Conservation (phyloP, 805 yeast genomes). For the Wickerhamiella siamensis region DNA sequence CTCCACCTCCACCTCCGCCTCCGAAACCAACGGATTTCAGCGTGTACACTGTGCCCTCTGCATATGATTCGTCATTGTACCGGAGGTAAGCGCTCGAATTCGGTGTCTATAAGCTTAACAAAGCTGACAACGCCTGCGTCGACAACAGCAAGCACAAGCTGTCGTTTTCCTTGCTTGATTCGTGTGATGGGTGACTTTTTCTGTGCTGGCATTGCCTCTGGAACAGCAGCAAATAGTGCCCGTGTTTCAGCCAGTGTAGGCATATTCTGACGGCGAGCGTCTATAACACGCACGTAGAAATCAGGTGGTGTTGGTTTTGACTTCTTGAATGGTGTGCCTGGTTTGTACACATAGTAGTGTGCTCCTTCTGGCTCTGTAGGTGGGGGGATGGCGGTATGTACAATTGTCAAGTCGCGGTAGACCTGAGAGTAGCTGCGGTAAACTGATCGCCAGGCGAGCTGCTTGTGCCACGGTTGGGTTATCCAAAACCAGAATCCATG, state of each 20-base stretch:
- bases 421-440: constrained; percentile 11
- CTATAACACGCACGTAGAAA: constrained; percentile 50
- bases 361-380: constrained; percentile 16
- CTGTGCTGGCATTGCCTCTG: constrained; percentile 12
- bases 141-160: constrained; percentile 50
- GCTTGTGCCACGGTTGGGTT: constrained; percentile 2
- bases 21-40: constrained; percentile 8
- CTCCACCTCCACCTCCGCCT: constrained; percentile 8
- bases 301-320: constrained; percentile 56
- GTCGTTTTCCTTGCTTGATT: constrained; percentile 39
- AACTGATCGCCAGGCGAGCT: constrained; percentile 15
- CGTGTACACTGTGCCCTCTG: constrained; percentile 16
- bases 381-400: constrained; percentile 1
- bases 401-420: constrained; percentile 11
- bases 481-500: background rate
- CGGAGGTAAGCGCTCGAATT: constrained; percentile 1
- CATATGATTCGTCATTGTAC: constrained; percentile 16
- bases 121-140: constrained; percentile 67
- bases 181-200: constrained; percentile 26
- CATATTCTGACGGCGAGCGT: constrained; percentile 24
- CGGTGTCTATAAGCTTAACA: constrained; percentile 25
- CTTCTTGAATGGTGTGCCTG: constrained; percentile 51
- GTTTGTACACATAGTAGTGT: constrained; percentile 72
- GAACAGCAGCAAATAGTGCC: constrained; percentile 20
- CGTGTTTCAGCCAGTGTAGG: constrained; percentile 26